A percentile compares a stretch with the other conserved stretches of the same genome.
These are phyloP conservation scores for Grosmannia penicillata DNA, from an alignment of 2,329 filamentous ascomycete species.

Conservation along the genomic window DNA sequence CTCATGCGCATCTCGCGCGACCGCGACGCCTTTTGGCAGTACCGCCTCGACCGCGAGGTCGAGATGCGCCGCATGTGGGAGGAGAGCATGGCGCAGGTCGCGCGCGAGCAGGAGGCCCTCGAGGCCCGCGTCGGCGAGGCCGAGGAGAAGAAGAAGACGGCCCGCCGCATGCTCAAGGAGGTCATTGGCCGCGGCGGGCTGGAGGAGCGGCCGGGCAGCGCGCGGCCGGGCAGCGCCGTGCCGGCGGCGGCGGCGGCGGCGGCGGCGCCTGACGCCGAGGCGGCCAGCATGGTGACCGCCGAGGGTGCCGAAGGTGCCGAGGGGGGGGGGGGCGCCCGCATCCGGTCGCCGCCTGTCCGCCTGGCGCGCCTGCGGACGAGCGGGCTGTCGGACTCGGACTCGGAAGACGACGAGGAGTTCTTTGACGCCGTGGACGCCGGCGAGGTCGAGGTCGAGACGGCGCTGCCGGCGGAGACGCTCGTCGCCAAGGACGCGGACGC, in stretches of 20 bases:
- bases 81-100: constrained; percentile 97
- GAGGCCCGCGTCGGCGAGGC: constrained; percentile 79
- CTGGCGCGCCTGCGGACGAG: constrained; percentile 48
- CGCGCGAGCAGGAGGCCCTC: constrained; percentile 80
- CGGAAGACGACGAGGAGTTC: constrained; percentile 79
- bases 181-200: constrained; percentile 46
- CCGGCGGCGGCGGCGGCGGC: too few species aligned
- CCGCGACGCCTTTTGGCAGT: constrained; percentile 94
- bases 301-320: not conserved
- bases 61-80: constrained; percentile 96
- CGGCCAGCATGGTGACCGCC: not conserved
- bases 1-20: constrained; percentile 85
- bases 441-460: constrained; percentile 64
- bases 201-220: constrained; percentile 16
- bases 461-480: constrained; percentile 36
- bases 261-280: constrained; percentile 4
- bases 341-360: not conserved
- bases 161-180: constrained; percentile 79
- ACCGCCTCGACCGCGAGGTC: constrained; percentile 77
- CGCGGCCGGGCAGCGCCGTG: not conserved
- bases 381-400: constrained; percentile 65
- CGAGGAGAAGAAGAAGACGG: constrained; percentile 76
- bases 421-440: constrained; percentile 95
- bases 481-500: not conserved
- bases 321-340: not conserved